Evolutionary conservation across 768 basidiomycete genomes (phyloP).

Genomic region (Leccinum obscurum): DNA sequence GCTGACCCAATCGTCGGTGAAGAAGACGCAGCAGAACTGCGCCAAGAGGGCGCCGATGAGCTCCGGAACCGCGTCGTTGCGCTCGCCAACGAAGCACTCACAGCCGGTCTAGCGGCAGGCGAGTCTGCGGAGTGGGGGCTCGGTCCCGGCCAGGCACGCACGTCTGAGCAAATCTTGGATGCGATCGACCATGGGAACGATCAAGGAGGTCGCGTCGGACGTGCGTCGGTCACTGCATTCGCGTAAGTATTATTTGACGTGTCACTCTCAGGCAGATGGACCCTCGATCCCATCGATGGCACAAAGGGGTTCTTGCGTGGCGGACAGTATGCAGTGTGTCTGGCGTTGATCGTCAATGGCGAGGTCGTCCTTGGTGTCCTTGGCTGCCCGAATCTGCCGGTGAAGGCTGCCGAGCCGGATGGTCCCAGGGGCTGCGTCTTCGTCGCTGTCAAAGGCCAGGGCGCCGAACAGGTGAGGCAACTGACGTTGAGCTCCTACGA

Average conservation of each 20-base stretch:
- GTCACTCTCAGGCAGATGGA: constrained; percentile 67
- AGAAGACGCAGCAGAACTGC: constrained; percentile 73
- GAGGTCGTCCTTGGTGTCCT: constrained; percentile 82
- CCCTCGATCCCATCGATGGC: constrained; percentile 88
- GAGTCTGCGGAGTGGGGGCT: constrained; percentile 73
- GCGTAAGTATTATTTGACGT: not conserved
- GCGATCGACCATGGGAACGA: constrained; percentile 85
- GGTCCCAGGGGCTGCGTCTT: constrained; percentile 79
- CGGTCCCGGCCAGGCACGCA: constrained; percentile 56
- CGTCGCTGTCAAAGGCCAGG: constrained; percentile 85
- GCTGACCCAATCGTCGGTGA: constrained; percentile 90
- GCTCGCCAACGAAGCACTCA: constrained; percentile 81
- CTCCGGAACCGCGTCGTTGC: constrained; percentile 69
- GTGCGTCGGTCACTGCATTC: constrained; percentile 42
- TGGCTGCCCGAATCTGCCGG: constrained; percentile 91
- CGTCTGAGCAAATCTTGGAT: constrained; percentile 48
- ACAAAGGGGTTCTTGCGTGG: constrained; percentile 93
- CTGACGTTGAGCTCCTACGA: not conserved
- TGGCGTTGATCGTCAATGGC: constrained; percentile 79
- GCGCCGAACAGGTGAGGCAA: constrained; percentile 63
- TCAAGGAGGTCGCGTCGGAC: constrained; percentile 68
- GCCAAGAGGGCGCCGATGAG: constrained; percentile 38
- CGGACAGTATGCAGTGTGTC: constrained; percentile 90
- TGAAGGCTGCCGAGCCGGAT: constrained; percentile 50
- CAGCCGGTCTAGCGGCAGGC: constrained; percentile 47